Percentiles rank a stretch among this genome's conserved stretches.
Conservation (phyloP, 1,139 yeast genomes). For the Waltiozyma sp. region DNA sequence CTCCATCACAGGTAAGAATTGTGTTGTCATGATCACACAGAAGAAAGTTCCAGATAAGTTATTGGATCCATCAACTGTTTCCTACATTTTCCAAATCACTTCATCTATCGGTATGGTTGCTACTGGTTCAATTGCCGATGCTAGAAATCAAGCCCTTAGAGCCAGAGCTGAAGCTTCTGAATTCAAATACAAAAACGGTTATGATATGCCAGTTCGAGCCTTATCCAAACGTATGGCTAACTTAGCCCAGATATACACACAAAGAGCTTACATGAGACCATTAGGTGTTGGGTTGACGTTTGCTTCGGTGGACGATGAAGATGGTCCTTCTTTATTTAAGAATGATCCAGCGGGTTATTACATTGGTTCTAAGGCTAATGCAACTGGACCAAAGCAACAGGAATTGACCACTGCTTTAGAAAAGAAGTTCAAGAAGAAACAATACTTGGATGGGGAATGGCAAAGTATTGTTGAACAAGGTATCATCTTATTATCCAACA, state of each 20-base stretch:
- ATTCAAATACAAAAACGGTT: constrained; percentile 87
- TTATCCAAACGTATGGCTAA: constrained; percentile 94
- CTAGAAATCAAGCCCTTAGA: constrained; percentile 79
- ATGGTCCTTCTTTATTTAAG: constrained; percentile 85
- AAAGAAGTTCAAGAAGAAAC: constrained; percentile 78
- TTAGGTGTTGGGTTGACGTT: constrained; percentile 88
- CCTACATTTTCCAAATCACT: constrained; percentile 76
- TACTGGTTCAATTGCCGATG: constrained; percentile 96
- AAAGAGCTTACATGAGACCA: constrained; percentile 99
- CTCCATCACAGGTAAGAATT: constrained; percentile 79
- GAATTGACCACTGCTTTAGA: constrained; percentile 88
- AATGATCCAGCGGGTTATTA: constrained; percentile 97
- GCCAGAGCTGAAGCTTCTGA: constrained; percentile 94
- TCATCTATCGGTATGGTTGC: constrained; percentile 82
- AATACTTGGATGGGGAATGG: constrained; percentile 74
- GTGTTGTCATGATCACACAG: constrained; percentile 86
- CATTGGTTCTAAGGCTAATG: constrained; percentile 83
- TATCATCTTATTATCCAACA: constrained; percentile 72
- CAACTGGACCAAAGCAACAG: constrained; percentile 96
- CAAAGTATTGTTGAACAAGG: constrained; percentile 82
- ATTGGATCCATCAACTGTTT: constrained; percentile 74
- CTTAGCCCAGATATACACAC: constrained; percentile 88
- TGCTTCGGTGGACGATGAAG: constrained; percentile 76
- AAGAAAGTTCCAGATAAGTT: constrained; percentile 94
- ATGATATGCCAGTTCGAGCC: constrained; percentile 93